phyloP scores from a whole-genome alignment of 352 stramenopile genomes.

The Aphanomyces astaci region DNA sequence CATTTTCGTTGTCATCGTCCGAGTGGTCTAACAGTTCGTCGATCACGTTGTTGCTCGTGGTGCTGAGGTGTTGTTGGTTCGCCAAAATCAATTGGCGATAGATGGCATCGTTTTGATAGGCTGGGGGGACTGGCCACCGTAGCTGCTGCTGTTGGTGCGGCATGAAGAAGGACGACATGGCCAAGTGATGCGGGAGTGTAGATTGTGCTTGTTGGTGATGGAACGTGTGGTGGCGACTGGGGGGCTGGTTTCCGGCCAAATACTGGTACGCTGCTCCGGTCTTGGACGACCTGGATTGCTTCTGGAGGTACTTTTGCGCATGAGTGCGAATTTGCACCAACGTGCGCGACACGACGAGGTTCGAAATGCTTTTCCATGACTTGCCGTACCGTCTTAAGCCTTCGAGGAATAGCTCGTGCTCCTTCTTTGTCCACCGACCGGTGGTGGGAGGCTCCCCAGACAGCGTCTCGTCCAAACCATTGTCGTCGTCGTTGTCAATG shows the following conservation, averaged over 20 bases:
- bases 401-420: constrained; percentile 85
- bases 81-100: neutral
- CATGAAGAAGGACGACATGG: neutral
- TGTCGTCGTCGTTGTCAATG: neutral
- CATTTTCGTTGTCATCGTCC: neutral
- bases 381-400: constrained; percentile 79
- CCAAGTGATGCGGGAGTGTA: neutral
- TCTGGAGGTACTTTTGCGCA: constrained; percentile 95
- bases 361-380: constrained; percentile 88
- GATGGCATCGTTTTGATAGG: neutral
- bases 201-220: neutral
- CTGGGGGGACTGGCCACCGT: neutral
- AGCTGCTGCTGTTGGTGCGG: neutral
- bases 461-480: neutral
- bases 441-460: neutral
- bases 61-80: neutral
- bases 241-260: neutral
- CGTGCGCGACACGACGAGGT: constrained; percentile 65
- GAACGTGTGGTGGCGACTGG: neutral
- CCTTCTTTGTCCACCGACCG: constrained; percentile 83
- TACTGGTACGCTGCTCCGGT: constrained; percentile 28
- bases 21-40: neutral
- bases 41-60: neutral
- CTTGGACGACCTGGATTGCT: constrained; percentile 57
- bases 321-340: constrained; percentile 95